phyloP scores from a whole-genome alignment of 176 grass and related monocot species.

The Rhipidocladum racemiflorum region DNA sequence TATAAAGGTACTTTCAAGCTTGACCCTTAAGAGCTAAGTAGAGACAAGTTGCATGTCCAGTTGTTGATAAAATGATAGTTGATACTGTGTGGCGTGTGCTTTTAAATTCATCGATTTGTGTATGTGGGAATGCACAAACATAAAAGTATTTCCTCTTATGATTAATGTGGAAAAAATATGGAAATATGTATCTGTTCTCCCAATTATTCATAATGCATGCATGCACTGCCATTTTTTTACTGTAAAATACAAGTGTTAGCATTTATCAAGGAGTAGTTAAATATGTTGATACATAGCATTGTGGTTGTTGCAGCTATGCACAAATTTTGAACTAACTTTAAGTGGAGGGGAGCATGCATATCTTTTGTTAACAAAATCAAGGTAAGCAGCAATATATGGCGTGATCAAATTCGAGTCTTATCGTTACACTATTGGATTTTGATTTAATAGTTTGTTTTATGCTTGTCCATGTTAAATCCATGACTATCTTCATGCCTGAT shows the following conservation, averaged over 20 bases:
- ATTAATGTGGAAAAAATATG: constrained; percentile 4
- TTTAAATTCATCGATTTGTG: neutral
- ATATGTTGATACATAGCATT: neutral
- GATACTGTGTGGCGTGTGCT: neutral
- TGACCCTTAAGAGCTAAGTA: constrained; percentile 2
- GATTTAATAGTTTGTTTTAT: neutral
- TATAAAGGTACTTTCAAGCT: constrained; percentile 27
- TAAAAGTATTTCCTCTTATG: neutral
- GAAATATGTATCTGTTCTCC: neutral
- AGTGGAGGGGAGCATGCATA: neutral
- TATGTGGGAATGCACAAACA: neutral
- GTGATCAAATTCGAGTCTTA: neutral
- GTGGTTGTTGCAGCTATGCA: constrained; percentile 8
- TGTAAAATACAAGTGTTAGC: neutral
- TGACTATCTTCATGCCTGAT: neutral
- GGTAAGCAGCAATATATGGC: neutral
- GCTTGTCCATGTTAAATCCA: neutral
- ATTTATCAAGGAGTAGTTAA: neutral
- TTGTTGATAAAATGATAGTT: neutral
- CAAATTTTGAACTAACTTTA: neutral
- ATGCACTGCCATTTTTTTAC: neutral
- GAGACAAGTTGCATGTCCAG: neutral
- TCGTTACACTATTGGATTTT: neutral
- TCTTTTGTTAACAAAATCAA: constrained; percentile 2
- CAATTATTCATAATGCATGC: constrained; percentile 12